These are phyloP conservation scores for Phytopythium montanum DNA, from an alignment of 352 stramenopile genomes.

Conservation along the genomic window DNA sequence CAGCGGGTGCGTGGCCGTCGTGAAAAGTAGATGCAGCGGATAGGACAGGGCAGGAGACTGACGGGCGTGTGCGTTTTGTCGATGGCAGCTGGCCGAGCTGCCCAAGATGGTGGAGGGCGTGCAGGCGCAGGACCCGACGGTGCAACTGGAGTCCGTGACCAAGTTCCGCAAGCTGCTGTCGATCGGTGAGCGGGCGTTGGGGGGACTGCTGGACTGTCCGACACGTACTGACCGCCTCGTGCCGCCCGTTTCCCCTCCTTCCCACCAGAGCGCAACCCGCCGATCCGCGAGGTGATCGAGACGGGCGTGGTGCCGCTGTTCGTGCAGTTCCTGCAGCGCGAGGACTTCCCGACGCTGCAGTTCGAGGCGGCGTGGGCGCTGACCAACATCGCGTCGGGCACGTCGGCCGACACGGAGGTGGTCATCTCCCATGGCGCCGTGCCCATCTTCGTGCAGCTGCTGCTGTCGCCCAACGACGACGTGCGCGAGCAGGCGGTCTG, in stretches of 20 bases:
- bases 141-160: conserved; percentile 96
- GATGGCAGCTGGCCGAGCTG: conserved; percentile 89
- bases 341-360: conserved; percentile 92
- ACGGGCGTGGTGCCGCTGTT: conserved; percentile 97
- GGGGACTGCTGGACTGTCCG: too few relatives aligned
- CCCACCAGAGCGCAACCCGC: conserved; percentile 95
- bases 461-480: conserved; percentile 96
- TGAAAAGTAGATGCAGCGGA: neutral
- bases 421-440: conserved; percentile 97
- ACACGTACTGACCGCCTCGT: conserved; percentile 2
- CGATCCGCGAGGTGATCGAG: conserved; percentile 99
- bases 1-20: conserved; percentile 37
- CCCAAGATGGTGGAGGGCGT: conserved; percentile 93
- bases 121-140: conserved; percentile 86
- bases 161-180: conserved; percentile 98
- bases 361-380: conserved; percentile 99
- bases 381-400: conserved; percentile 99
- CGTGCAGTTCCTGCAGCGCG: conserved; percentile 96
- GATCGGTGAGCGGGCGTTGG: conserved; percentile 78
- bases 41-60: conserved; percentile 13
- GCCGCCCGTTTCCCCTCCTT: too few relatives aligned
- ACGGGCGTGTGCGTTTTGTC: conserved; percentile 7
- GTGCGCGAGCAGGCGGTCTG: conserved; percentile 96
- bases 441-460: conserved; percentile 96
- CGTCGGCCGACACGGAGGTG: conserved; percentile 96